Base-by-base conservation (phyloP, 176 grass and related monocot species). In the Oryza glumipatula region DNA sequence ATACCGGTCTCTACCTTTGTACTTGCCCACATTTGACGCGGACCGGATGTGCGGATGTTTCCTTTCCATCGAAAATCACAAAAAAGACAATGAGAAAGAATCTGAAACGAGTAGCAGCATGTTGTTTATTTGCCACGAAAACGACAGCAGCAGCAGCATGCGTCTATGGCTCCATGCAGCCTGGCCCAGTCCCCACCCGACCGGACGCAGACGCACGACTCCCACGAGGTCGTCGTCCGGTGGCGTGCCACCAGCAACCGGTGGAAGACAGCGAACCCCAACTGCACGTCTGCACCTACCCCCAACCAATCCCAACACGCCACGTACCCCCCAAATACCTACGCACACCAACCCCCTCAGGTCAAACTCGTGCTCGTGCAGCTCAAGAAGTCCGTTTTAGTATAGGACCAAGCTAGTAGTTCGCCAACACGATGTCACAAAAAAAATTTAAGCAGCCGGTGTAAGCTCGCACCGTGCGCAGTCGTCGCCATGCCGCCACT, bases 341-440 rank as follows among this genome's bases (percentile, higher is more conserved):
- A 41, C 39, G 5, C 36, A 38, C 36, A 6, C 24, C 21, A 21
- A 67, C 5, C 3, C 21, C 39, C 61, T 51, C 54, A 74, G 13
- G 70, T 74, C 81, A 35, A 48, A 48, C 41, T 65, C 11, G 81
- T 73, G 54, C 80, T 49, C 47, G 47, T 83, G 54, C 80, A 35
- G 10, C 39, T 35, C 70, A 72, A 71, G 38, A 43, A 71, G 21
- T 23, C 30, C 30, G 30, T 32, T 32, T 23, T 23, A 19, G 33
- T 21, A 48, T 48, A 16, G 48, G 48, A 16, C 48, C 15, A 3
- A 14, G 30, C 30, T 16, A 56, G 5, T 38, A 8, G 5, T n/a
- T 58, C 5, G 6, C 17, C 19, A 8, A n/a, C 54, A 58, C 17
- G 54, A 58, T 58, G 19, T 17, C 1, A 1, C 52, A 2, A 21